phyloP scores from a whole-genome alignment of 306 rosid species.

The Acacia melanoxylon region DNA sequence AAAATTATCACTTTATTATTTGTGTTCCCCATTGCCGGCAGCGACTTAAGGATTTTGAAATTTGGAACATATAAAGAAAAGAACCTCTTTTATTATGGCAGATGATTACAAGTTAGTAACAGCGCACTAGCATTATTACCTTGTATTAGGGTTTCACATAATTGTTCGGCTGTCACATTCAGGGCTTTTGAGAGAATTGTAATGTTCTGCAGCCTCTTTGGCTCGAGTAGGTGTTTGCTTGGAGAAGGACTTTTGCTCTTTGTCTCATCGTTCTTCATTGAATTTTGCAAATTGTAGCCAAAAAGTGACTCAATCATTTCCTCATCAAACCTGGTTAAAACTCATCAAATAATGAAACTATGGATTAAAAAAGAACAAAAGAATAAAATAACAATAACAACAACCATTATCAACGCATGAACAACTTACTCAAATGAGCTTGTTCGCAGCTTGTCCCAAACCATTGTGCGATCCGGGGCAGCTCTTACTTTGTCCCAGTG shows the following conservation, averaged over 20 bases:
- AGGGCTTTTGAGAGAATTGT: conserved; percentile 92
- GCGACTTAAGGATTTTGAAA: conserved; percentile 19
- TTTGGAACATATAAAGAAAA: conserved; percentile 20
- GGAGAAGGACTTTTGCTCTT: conserved; percentile 94
- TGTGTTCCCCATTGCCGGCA: conserved; percentile 16
- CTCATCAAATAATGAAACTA: conserved; percentile 17
- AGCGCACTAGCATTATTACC: conserved; percentile 48
- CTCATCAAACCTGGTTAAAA: conserved; percentile 79
- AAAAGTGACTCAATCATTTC: conserved; percentile 98
- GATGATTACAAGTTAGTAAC: conserved; percentile 9
- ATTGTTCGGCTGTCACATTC: conserved; percentile 72
- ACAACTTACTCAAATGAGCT: conserved; percentile 93
- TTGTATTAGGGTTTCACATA: conserved; percentile 75
- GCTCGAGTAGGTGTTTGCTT: conserved; percentile 90
- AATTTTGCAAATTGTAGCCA: conserved; percentile 79
- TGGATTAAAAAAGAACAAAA: neutral
- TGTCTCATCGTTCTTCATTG: conserved; percentile 74
- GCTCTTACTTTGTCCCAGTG: conserved; percentile 99
- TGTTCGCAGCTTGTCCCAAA: conserved; percentile 92
- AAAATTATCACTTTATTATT: conserved; percentile 14
- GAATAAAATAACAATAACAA: neutral
- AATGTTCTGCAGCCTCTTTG: conserved; percentile 94
- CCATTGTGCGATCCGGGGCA: conserved; percentile 85
- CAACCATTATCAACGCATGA: neutral
- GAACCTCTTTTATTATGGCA: neutral